Base-by-base conservation (phyloP, 176 grass and related monocot genomes). In the Musa beccarii region DNA sequence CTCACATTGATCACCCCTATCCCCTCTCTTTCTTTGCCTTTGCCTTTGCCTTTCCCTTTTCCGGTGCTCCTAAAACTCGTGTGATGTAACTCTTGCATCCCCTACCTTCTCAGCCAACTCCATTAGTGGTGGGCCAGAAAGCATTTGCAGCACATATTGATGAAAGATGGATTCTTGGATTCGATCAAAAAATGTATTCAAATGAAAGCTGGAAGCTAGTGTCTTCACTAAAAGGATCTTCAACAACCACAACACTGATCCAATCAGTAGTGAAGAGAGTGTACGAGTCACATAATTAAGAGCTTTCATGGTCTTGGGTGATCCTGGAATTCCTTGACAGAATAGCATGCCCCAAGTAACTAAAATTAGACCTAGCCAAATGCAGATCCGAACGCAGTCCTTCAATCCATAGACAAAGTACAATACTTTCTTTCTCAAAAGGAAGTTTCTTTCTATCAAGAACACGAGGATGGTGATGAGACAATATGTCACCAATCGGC, bases 331-430 rank as follows among this genome's bases (percentile, higher is more conserved):
- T 0, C 80, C 84, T 11, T 61, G 75, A 52, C 88, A 78, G 65
- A 99, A 99, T 77, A 99, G 71, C 72, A 86, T 80, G 1, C 69
- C 89, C 95, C 95, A 99, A 16, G 88, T 64, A 21, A 94, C 19
- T 56, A 99, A 84, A 21, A 94, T 81, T 28, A 93, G 81, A 3
- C 52, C 76, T 1, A 99, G 24, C 95, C 95, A 99, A 79, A 94
- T 79, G 78, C 82, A 93, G 67, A 85, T 80, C 72, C 86, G 90
- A 28, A 91, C 87, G 66, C 90, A 87, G 59, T 63, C 82, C 80
- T 86, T 94, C 86, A 99, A 80, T 0, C 95, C 95, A 64, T 89
- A 90, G 52, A 91, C 90, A 70, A 99, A 99, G 83, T 99, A 99
- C 67, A 99, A 84, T 69, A 99, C 95, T 73, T 94, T 99, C 80